Conservation (phyloP, 305 asterid species). For the Rubia balearica region DNA sequence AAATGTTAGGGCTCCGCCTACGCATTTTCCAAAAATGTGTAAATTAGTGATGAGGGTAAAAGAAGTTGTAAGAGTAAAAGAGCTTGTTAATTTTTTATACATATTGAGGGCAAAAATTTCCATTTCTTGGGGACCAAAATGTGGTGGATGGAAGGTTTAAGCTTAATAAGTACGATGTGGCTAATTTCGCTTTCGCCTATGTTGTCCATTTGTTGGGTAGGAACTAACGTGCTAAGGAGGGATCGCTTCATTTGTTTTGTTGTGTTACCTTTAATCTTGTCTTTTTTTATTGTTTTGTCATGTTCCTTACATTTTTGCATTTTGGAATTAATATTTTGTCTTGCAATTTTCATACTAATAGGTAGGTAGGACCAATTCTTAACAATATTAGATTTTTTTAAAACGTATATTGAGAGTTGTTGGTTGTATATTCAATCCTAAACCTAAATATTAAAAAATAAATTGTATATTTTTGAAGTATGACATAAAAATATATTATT, state of each 20-base stretch:
- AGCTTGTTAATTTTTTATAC: no score
- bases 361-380: neutral
- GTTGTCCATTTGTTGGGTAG: neutral
- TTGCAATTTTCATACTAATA: neutral
- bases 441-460: no score
- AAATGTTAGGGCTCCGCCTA: no score
- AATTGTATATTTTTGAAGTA: no score
- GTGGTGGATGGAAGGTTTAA: neutral
- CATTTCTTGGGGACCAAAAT: neutral
- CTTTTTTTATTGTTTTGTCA: neutral
- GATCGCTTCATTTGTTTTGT: slow-evolving; percentile 1
- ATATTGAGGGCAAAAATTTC: neutral
- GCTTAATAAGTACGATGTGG: neutral
- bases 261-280: neutral
- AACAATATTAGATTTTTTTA: no score
- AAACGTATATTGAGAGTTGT: no score
- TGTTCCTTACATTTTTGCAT: neutral
- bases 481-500: no score
- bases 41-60: neutral
- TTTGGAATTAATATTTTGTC: neutral
- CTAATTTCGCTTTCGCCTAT: neutral
- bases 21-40: no score
- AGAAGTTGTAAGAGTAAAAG: no score
- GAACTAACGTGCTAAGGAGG: neutral
- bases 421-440: no score